Percentiles rank a stretch among this genome's conserved stretches.
Conservation (phyloP, 2,329 filamentous ascomycete species). For the Colletotrichum liaoningense region DNA sequence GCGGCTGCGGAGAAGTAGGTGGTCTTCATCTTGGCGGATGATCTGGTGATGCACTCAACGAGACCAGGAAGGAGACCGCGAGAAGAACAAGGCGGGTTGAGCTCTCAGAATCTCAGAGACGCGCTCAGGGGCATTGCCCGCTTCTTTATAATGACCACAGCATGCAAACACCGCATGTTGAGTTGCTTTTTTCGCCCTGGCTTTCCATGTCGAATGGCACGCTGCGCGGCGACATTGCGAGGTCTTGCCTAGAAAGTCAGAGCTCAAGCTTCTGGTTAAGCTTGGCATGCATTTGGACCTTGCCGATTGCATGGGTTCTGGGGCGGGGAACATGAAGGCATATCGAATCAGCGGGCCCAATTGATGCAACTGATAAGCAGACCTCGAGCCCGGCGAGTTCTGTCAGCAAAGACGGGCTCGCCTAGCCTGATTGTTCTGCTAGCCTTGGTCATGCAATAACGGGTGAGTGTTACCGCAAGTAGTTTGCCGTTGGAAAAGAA, state of each 20-base stretch:
- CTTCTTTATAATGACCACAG: constrained; percentile 5
- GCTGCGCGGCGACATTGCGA: not conserved
- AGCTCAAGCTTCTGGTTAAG: constrained; percentile 18
- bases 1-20: constrained; percentile 17
- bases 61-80: constrained; percentile 14
- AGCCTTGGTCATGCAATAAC: constrained; percentile 10
- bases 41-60: not conserved
- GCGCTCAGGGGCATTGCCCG: not conserved
- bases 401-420: not conserved
- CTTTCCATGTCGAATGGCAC: not conserved
- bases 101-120: not conserved
- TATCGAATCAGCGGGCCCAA: constrained; percentile 18
- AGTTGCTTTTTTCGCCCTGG: not conserved
- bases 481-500: not conserved
- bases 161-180: not conserved
- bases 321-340: constrained; percentile 8
- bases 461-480: not conserved
- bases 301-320: not conserved
- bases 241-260: not conserved
- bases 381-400: not conserved
- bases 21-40: constrained; percentile 30
- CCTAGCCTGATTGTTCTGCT: not conserved
- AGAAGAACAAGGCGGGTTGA: constrained; percentile 10
- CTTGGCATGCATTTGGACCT: constrained; percentile 23
- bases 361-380: constrained; percentile 27